Base-by-base conservation (phyloP, 2,329 filamentous ascomycete genomes). In the Dothideomycetes sp. region DNA sequence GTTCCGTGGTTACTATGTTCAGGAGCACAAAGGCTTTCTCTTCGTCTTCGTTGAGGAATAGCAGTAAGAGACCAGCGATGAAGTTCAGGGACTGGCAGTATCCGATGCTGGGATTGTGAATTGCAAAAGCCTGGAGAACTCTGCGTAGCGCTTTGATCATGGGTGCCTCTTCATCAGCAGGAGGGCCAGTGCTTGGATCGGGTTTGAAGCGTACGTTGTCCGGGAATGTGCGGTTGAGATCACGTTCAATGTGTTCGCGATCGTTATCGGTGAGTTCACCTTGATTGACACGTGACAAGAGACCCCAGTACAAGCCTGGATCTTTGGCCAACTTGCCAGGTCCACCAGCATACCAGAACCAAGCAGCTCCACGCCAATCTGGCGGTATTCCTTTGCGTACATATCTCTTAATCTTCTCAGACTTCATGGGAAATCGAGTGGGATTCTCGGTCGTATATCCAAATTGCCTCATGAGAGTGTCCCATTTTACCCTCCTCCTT, bases 51-150 rank as follows among this genome's bases (percentile, higher is more conserved):
- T 69, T 61, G 35, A 95, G 79, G 59, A 96, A 95, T 3, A 96
- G 71, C 2, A 96, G 76, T 2, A 96, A 70, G 38, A 96, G 73
- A 4, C 88, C 89, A 4, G 89, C 87, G 36, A 96, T 74, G 62
- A 96, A 96, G 61, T 96, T 96, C 20, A 96, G 75, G 15, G 84
- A 93, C 59, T 96, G 89, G 56, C 89, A 96, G 61, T 96, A 96
- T 11, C 89, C 89, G 51, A 95, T 93, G 41, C 76, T 76, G 1
- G 89, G 87, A 53, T 93, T 93, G 64, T 94, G 85, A 29, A 94
- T 74, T 2, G 89, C 80, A 60, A 95, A 96, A 9, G 88, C 87
- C 54, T 85, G 83, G 18, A 96, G 68, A 1, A 96, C 86, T 28
- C 86, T 78, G 20, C 89, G 82, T 6, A 96, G 73, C 4, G 86